A percentile compares a stretch with the other conserved stretches of the same genome.
phyloP scores from a whole-genome alignment of 148 eudicot genomes.

The Rhododendron vialii region DNA sequence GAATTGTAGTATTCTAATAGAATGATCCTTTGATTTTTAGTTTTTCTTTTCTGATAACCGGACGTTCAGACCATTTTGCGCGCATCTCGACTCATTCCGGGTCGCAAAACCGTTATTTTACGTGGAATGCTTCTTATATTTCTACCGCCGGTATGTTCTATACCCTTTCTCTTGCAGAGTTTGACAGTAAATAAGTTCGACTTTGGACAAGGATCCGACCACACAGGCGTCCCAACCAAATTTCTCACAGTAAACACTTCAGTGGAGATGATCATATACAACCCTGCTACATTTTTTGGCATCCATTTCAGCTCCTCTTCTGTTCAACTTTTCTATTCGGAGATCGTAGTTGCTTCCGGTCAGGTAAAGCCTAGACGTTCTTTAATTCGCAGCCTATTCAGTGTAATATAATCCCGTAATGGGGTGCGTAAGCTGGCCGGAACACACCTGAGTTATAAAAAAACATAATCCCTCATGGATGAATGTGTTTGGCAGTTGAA shows the following conservation, averaged over 20 bases:
- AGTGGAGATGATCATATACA: slow-evolving; percentile 41
- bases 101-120: not conserved
- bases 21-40: too few relatives aligned
- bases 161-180: slow-evolving; percentile 27
- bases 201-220: slow-evolving; percentile 56
- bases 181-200: slow-evolving; percentile 41
- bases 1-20: too few relatives aligned
- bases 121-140: not conserved
- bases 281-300: slow-evolving; percentile 75
- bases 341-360: slow-evolving; percentile 56
- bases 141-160: not conserved
- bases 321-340: slow-evolving; percentile 41
- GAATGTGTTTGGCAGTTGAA: slow-evolving; percentile 34
- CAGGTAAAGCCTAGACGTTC: too few relatives aligned
- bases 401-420: too few relatives aligned
- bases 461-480: too few relatives aligned
- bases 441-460: too few relatives aligned
- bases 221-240: slow-evolving; percentile 70
- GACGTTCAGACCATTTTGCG: rapidly evolving
- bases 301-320: slow-evolving; percentile 49
- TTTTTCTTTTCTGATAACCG: not conserved
- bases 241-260: slow-evolving; percentile 48
- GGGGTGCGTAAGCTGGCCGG: too few relatives aligned
- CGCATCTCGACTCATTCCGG: not conserved
- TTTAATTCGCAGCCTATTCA: not conserved